Conservation (phyloP, 148 eudicot species). For the Rhododendron williamsianum region DNA sequence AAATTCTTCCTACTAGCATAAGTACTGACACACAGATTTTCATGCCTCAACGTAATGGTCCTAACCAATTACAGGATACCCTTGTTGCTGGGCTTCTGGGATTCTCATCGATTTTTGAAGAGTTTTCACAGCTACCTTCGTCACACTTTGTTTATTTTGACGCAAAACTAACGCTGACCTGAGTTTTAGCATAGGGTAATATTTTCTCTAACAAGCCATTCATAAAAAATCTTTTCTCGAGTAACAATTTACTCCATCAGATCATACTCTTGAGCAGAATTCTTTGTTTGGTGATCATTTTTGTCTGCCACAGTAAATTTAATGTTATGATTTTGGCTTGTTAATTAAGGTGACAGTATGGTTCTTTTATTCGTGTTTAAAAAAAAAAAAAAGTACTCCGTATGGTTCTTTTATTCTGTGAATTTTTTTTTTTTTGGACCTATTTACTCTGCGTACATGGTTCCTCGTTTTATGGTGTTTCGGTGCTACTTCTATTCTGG, state of each 20-base stretch:
- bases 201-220: background rate
- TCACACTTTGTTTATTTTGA: background rate
- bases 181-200: background rate
- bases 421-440: background rate
- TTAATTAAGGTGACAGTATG: no score
- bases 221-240: no score
- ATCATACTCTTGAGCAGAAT: background rate
- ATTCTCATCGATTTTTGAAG: background rate
- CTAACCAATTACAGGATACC: background rate
- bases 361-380: background rate
- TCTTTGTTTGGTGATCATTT: background rate
- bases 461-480: background rate
- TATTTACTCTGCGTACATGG: background rate
- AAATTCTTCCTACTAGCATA: background rate
- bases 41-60: background rate
- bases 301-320: background rate
- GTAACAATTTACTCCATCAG: background rate
- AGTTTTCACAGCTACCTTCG: background rate
- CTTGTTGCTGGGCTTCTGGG: background rate
- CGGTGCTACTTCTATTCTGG: no score
- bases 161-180: background rate
- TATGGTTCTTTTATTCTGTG: background rate
- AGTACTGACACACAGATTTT: background rate
- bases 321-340: background rate
- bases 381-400: no score